These are phyloP conservation scores for Globisporangium cederbergense DNA, from an alignment of 352 stramenopile species.

Conservation along the genomic window DNA sequence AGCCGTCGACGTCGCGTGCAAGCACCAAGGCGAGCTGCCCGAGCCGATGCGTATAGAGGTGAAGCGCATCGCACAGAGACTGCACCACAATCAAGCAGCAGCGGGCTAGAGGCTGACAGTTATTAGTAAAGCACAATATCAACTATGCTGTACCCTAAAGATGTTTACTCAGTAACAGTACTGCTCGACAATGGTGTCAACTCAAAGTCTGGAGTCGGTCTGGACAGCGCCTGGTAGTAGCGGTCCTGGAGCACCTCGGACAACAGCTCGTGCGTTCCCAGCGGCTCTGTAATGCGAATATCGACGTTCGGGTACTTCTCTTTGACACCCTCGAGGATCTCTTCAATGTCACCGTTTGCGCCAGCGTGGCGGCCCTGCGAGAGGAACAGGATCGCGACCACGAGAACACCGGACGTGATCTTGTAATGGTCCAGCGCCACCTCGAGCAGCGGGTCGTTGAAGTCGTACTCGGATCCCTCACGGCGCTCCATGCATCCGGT, in stretches of 20 bases:
- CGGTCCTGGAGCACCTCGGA: conserved; percentile 65
- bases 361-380: conserved; percentile 72
- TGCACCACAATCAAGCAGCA: conserved; percentile 20
- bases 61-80: conserved; percentile 43
- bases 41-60: conserved; percentile 51
- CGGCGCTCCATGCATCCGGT: conserved; percentile 79
- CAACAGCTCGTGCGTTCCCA: conserved; percentile 61
- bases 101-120: neutral
- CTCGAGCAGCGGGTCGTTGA: conserved; percentile 76
- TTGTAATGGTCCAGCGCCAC: conserved; percentile 62
- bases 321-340: conserved; percentile 55
- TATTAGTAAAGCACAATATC: neutral
- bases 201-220: conserved; percentile 24
- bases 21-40: conserved; percentile 52
- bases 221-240: conserved; percentile 36
- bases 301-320: conserved; percentile 38
- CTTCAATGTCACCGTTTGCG: conserved; percentile 72
- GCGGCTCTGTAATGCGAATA: conserved; percentile 57
- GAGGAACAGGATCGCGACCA: conserved; percentile 76
- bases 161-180: neutral
- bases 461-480: conserved; percentile 67
- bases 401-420: conserved; percentile 54
- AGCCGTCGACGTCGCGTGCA: conserved; percentile 53
- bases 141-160: neutral
- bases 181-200: conserved; percentile 4